Base-by-base conservation (phyloP, 1,284 basidiomycete genomes). In the Golubevia sp. region DNA sequence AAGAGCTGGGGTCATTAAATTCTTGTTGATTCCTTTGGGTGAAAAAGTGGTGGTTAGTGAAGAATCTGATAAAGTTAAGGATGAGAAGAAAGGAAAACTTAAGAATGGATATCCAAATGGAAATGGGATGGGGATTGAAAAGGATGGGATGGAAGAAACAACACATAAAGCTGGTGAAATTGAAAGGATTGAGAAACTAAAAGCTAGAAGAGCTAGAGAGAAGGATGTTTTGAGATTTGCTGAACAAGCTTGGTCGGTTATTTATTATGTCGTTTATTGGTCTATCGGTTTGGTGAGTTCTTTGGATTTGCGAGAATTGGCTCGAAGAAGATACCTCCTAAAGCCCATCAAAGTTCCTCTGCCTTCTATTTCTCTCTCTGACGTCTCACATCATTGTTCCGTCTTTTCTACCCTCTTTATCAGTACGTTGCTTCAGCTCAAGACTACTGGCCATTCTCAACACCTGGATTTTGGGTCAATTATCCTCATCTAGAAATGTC, bases 171-270 rank as follows among this genome's bases (percentile, higher is more conserved):
- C 13, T 23, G 34, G 13, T 49, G 15, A 49, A 59, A 24, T 48
- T 56, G 7, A 11, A 13, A 18, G 23, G 24, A 27, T 24, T 23
- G 25, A 26, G 7, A 49, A 11, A 38, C 6, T 23, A 23, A 73
- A 70, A 25, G 58, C 62, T 7, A 64, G 67, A 18, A 67, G 68
- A 51, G 59, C 20, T 3, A 61, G 67, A 38, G 70, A 76, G 20
- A 74, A 73, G 60, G 59, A 66, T 59, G 71, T 77, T 2, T 56
- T 64, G 1, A 71, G 79, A 11, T 83, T 83, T 54, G 74, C 77
- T 6, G 79, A 83, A 62, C 80, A 83, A 57, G 76, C 70, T 15
- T 83, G 79, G 73, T 68, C 68, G 30, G 62, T 73, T 26, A 58
- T 68, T 52, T 74, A 73, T 68, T 79, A 76, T 64, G 25, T 63